phyloP scores from a whole-genome alignment of 2,329 filamentous ascomycete species.

The Fusarium sp. region DNA sequence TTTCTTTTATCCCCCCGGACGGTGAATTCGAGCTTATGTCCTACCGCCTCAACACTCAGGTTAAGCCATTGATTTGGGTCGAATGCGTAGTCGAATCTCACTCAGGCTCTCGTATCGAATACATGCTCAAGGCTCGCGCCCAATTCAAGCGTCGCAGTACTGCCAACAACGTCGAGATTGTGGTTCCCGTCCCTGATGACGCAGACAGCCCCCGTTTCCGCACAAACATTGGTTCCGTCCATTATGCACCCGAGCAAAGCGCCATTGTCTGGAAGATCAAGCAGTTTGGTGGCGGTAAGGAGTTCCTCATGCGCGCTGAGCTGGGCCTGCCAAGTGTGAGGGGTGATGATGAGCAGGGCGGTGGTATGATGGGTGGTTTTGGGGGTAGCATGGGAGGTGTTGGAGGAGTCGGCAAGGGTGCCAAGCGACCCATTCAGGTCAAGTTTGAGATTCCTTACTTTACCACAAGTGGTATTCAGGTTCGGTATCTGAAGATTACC shows the following conservation, averaged over 20 bases:
- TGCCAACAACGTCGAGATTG: slow-evolving; percentile 98
- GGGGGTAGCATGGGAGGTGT: slow-evolving; percentile 97
- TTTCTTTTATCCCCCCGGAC: slow-evolving; percentile 98
- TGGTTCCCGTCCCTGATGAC: slow-evolving; percentile 96
- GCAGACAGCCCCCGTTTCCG: slow-evolving; percentile 96
- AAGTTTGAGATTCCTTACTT: slow-evolving; percentile 99
- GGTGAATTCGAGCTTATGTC: slow-evolving; percentile 99
- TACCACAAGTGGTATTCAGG: slow-evolving; percentile 98
- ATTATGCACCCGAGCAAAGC: slow-evolving; percentile 97
- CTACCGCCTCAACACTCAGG: slow-evolving; percentile 97
- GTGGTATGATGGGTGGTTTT: slow-evolving; percentile 97
- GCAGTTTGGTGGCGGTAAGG: slow-evolving; percentile 98
- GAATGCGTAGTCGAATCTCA: slow-evolving; percentile 98
- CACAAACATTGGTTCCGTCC: slow-evolving; percentile 96
- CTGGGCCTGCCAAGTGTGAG: slow-evolving; percentile 93
- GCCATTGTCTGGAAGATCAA: slow-evolving; percentile 99
- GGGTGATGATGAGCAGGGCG: slow-evolving; percentile 94
- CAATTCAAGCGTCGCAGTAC: slow-evolving; percentile 99
- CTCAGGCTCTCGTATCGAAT: slow-evolving; percentile 95
- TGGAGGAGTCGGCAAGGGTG: slow-evolving; percentile 81
- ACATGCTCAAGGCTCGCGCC: slow-evolving; percentile 98
- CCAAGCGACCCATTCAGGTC: slow-evolving; percentile 96
- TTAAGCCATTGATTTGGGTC: slow-evolving; percentile 99
- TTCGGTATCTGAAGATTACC: slow-evolving; percentile 98
- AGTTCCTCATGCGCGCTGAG: slow-evolving; percentile 98